Base-by-base conservation (phyloP, 305 asterid genomes). In the Withania somnifera region DNA sequence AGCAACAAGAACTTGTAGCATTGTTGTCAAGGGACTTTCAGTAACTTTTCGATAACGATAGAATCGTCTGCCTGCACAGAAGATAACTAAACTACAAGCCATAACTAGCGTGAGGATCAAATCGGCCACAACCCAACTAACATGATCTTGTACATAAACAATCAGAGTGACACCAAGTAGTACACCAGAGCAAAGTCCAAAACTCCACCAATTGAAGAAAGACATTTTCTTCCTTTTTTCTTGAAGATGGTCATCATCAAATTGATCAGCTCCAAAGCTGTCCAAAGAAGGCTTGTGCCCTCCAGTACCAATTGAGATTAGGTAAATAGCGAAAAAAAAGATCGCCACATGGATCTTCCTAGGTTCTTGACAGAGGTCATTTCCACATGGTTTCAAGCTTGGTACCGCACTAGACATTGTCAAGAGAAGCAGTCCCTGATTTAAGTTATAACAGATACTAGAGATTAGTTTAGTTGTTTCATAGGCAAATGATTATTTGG, bases 221-320 rank as follows among this genome's bases (percentile, higher is more conserved):
- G 99, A 96, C 96, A 93, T 91, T 77, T 92, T 96, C 50, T 90
- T 63, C 30, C 77, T 85, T 36, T 93, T 84, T 78, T 96, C 99
- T 13, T 56, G 79, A 1, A 89, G 90, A 66, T 96, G 95, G 57
- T 93, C 90, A n/a, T 93, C 98, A 47, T 96, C 99, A 38, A 96
- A 96, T 81, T 96, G 99, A 53, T 96, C 97, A 2, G 99, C 99
- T 22, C 99, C 99, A 64, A 96, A 94, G 88, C 99, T 94, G 85
- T 96, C 97, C 4, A 96, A 85, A 1, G 94, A 87, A 0, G 99
- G 98, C 85, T 91, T 96, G 77, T 94, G 97, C 57, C 98, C 98
- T 4, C 98, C 99, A 5, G 99, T 94, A 26, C 95, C 99, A 0
- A 91, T 73, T 2, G 99, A 92, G 84, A 96, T 86, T 82, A 91